Base-by-base conservation (phyloP, 192 early-diverging fungal species). In the Ramicandelaber brevisporus region DNA sequence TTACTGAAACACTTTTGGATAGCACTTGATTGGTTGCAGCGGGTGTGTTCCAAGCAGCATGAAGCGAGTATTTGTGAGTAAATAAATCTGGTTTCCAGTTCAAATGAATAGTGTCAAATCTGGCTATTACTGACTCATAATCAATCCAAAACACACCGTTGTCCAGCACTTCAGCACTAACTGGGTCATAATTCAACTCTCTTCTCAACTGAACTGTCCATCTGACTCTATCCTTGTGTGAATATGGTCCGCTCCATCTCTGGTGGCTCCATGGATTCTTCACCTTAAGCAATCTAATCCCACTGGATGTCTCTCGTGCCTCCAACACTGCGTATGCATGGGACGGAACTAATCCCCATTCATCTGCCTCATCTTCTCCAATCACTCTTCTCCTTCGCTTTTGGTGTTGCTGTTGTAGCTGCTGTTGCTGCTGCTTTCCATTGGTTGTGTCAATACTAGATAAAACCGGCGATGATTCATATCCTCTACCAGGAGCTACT, bases 251-350 rank as follows among this genome's bases (percentile, higher is more conserved):
- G 17, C 60, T 75, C 84, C 84, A 89, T 7, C 84, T 53, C 55
- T 71, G 55, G 36, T 72, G 68, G 54, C 74, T 80, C 86, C 86
- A 90, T 3, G 86, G 86, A 39, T 90, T 90, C 45, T 86, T 84
- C 30, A 85, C 78, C 46, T 76, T 63, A 14, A 89, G 36, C 30
- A 89, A 47, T 11, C 72, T 44, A n/a, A 52, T 26, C 1, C 71
- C 77, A 12, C 44, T 34, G 3, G 37, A 31, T 2, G 65, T 57
- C 27, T 73, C 61, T 26, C 57, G 50, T 13, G 66, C 47, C 27
- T 77, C 68, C 19, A 78, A 46, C 3, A 78, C 70, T 0, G 87
- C 82, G 39, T 92, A 92, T 0, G 83, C 77, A 40, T 92, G 87
- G n/a, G 71, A 73, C 1, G 76, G 63, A 1, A 92, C 78, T 16